Base-by-base conservation (phyloP, 768 basidiomycete species). In the Agrocybe pediades region DNA sequence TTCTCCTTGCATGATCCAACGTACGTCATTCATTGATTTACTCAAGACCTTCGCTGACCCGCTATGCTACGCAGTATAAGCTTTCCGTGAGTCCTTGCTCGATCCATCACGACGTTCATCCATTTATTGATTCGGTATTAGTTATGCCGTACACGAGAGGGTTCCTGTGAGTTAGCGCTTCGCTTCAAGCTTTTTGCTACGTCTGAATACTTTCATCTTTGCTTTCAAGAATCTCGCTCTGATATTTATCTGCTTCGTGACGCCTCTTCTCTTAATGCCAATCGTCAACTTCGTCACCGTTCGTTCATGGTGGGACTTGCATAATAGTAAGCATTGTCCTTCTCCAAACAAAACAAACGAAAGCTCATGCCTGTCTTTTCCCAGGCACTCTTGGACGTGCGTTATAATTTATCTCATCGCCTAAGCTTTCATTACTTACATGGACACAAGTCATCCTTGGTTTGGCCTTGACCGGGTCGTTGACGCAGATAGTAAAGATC, bases 241-340 rank as follows among this genome's bases (percentile, higher is more conserved):
- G 6, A 79, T 78, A 59, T 57, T 84, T 11, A 82, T 86, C 46
- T 71, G 71, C 47, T 68, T 80, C 49, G 82, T 86, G 2, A 77
- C 90, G 2, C 95, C 95, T 0, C 66, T 92, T 19, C 62, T 84
- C 41, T 71, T 93, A 40, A 84, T 92, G 63, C 77, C 86, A 17
- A 59, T 84, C 17, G 78, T 95, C 60, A 90, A 91, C 60, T 53
- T 85, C 19, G 45, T 90, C 13, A 87, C 92, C 19, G 74, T 92
- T 24, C 81, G 88, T n/a, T 88, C 85, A 2, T 85, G 84, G 75
- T 98, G 95, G 94, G 95, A 97, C 64, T 73, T 88, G 25, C 95
- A 97, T 65, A 87, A 84, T 62, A 77, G 88, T 71, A 58, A 67
- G 71, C 59, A 36, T 13, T 41, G 26, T 27, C n/a, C 20, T 15